Percentiles rank a stretch among this genome's conserved stretches.
These are phyloP conservation scores for Solanum appendiculatum DNA, from an alignment of 257 asterid genomes.

Conservation along the genomic window DNA sequence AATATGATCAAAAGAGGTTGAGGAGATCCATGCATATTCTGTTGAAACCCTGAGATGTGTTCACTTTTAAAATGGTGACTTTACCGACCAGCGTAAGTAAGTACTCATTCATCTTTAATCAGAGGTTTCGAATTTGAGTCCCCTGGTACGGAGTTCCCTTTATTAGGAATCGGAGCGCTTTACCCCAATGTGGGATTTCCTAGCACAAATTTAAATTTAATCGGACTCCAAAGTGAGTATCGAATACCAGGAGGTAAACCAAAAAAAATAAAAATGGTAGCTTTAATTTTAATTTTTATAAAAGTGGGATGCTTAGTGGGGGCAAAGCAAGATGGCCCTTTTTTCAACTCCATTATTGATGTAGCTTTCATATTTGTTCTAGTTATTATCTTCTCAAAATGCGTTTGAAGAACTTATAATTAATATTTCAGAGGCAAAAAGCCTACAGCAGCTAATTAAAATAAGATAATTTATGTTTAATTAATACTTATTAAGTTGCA, in stretches of 20 bases:
- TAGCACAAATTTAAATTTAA: fast-evolving
- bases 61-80: conserved; percentile 33
- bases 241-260: no score
- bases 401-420: conserved; percentile 1
- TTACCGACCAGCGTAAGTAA: neutral
- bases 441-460: neutral
- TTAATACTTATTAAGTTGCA: conserved; percentile 1
- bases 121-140: no score
- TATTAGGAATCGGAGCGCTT: no score
- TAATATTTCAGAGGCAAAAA: neutral
- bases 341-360: conserved; percentile 54
- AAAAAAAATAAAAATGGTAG: conserved; percentile 14
- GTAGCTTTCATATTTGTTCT: conserved; percentile 25
- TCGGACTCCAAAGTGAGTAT: fast-evolving
- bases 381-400: conserved; percentile 38
- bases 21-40: conserved; percentile 73
- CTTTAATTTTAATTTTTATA: conserved; percentile 7
- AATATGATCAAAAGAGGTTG: neutral
- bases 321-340: conserved; percentile 35
- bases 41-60: conserved; percentile 31
- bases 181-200: no score
- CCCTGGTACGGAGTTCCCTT: no score
- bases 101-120: no score
- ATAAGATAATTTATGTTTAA: conserved; percentile 7
- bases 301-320: conserved; percentile 45